Evolutionary conservation across 2,329 filamentous ascomycete species (phyloP).

Genomic region (Epichloe uncinata): DNA sequence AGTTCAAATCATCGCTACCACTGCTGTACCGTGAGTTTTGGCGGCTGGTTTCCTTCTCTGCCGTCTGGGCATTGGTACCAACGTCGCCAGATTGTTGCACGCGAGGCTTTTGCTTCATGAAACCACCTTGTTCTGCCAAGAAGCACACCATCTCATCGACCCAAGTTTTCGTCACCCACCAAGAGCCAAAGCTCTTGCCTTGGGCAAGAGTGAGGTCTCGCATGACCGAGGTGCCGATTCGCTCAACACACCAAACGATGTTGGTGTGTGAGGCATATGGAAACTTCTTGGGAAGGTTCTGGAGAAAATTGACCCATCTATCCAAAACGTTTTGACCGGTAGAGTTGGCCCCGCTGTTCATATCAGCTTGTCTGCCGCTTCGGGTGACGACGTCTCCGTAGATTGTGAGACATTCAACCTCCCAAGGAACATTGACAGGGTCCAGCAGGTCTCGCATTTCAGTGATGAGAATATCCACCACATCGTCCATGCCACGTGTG

Average conservation of each 20-base stretch:
- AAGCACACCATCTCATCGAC: conserved; percentile 90
- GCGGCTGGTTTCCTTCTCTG: conserved; percentile 22
- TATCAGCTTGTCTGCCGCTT: conserved; percentile 26
- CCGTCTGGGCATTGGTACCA: conserved; percentile 19
- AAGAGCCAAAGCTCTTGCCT: conserved; percentile 72
- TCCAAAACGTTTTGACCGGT: conserved; percentile 58
- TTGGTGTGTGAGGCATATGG: conserved; percentile 60
- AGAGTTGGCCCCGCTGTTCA: conserved; percentile 13
- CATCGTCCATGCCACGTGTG: conserved; percentile 50
- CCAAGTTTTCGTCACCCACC: conserved; percentile 94
- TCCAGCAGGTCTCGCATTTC: conserved; percentile 61
- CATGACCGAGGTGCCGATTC: conserved; percentile 63
- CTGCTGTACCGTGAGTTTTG: conserved; percentile 28
- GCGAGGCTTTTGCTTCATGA: conserved; percentile 49
- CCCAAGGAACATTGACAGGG: conserved; percentile 52
- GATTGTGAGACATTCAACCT: conserved; percentile 46
- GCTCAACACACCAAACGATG: conserved; percentile 63
- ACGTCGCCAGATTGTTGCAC: conserved; percentile 15
- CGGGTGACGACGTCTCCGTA: conserved; percentile 43
- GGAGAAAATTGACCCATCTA: conserved; percentile 62
- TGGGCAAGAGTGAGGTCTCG: conserved; percentile 69
- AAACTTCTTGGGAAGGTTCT: conserved; percentile 55
- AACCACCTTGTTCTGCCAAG: conserved; percentile 80
- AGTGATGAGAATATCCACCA: conserved; percentile 46
- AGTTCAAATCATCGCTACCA: conserved; percentile 31